These are phyloP conservation scores for Lactifluus volemus DNA, from an alignment of 768 basidiomycete genomes.

Conservation along the genomic window DNA sequence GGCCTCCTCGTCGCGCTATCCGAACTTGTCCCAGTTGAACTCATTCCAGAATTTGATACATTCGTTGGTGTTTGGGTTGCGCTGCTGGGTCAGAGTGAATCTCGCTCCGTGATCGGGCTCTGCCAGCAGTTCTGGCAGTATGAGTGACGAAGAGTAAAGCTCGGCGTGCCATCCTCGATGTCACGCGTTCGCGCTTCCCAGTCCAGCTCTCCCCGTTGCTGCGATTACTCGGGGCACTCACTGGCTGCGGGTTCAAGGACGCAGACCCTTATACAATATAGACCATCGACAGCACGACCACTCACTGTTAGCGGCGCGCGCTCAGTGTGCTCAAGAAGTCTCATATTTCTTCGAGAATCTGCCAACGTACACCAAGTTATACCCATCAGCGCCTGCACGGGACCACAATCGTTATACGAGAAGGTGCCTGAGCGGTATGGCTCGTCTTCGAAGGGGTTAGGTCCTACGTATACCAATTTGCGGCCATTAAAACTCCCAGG, in stretches of 20 bases:
- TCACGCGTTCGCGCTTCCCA: conserved; percentile 76
- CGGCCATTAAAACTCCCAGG: conserved; percentile 68
- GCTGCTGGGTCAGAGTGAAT: conserved; percentile 69
- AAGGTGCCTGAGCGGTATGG: conserved; percentile 53
- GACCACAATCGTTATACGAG: conserved; percentile 67
- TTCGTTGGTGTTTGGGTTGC: conserved; percentile 73
- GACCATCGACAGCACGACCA: conserved; percentile 36
- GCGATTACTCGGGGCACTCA: conserved; percentile 67
- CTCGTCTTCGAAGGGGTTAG: conserved; percentile 36
- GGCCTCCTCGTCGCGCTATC: conserved; percentile 69
- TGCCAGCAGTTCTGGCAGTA: conserved; percentile 77
- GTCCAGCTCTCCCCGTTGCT: conserved; percentile 63
- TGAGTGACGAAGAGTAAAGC: conserved; percentile 61
- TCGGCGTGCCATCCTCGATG: conserved; percentile 76
- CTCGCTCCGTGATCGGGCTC: conserved; percentile 53
- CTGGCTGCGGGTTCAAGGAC: conserved; percentile 67
- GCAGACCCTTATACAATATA: conserved; percentile 53
- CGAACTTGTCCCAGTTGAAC: conserved; percentile 66
- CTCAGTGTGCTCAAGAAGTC: conserved; percentile 57
- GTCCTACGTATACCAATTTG: conserved; percentile 54
- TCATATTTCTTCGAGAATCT: conserved; percentile 70
- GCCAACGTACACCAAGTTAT: conserved; percentile 70
- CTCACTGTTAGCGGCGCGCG: conserved; percentile 38
- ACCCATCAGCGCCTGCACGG: conserved; percentile 50
- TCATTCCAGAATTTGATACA: conserved; percentile 64